A percentile compares a stretch with the other conserved stretches of the same genome.
phyloP scores from a whole-genome alignment of 768 basidiomycete species.

The Hysterangium stoloniferum region DNA sequence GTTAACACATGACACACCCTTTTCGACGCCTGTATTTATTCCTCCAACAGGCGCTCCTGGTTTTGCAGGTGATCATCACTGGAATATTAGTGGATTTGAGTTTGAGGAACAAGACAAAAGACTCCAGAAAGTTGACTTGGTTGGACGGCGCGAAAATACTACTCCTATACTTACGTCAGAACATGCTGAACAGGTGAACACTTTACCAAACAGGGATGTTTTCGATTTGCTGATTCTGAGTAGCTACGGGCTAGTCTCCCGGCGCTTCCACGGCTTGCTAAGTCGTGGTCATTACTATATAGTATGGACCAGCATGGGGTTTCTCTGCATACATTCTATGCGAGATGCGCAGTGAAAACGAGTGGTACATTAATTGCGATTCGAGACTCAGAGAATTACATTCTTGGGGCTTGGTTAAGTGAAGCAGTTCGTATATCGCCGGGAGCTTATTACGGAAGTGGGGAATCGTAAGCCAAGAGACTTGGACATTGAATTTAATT shows the following conservation, averaged over 20 bases:
- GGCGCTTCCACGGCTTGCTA: slow-evolving; percentile 61
- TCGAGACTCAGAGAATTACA: slow-evolving; percentile 48
- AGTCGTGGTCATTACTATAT: slow-evolving; percentile 73
- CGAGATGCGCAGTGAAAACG: slow-evolving; percentile 42
- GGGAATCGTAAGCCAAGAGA: slow-evolving; percentile 61
- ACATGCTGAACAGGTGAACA: slow-evolving; percentile 57
- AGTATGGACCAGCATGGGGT: slow-evolving; percentile 95
- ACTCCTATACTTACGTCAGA: slow-evolving; percentile 39
- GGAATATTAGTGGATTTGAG: slow-evolving; percentile 59
- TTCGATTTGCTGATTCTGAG: slow-evolving; percentile 5
- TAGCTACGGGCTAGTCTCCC: slow-evolving; percentile 70
- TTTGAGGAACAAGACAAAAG: slow-evolving; percentile 28
- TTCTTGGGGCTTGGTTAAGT: slow-evolving; percentile 82
- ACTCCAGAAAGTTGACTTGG: slow-evolving; percentile 38
- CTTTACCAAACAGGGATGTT: slow-evolving; percentile 22
- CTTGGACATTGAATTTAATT: slow-evolving; percentile 17
- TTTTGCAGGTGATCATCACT: slow-evolving; percentile 52
- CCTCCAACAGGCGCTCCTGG: slow-evolving; percentile 67
- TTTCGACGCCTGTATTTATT: slow-evolving; percentile 36
- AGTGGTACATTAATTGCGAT: slow-evolving; percentile 56
- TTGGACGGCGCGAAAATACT: slow-evolving; percentile 52
- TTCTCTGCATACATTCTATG: slow-evolving; percentile 82
- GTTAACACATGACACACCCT: slow-evolving; percentile 42
- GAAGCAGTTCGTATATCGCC: slow-evolving; percentile 58
- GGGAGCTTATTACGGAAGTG: slow-evolving; percentile 77